These are phyloP conservation scores for Cytospora mali DNA, from an alignment of 2,329 filamentous ascomycete species.

Conservation along the genomic window DNA sequence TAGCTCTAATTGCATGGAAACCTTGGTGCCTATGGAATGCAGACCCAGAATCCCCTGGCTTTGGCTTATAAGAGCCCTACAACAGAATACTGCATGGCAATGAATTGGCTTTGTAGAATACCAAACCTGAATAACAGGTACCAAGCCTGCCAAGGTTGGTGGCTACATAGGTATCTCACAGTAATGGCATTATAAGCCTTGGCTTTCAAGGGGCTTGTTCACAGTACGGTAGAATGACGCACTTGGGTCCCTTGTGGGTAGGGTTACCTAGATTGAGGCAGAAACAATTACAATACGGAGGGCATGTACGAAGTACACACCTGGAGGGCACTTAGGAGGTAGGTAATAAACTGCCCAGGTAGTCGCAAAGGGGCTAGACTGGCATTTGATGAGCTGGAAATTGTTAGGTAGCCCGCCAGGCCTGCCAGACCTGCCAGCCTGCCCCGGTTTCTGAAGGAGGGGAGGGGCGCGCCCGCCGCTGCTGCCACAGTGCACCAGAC, in stretches of 20 bases:
- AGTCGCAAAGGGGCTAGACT: constrained; percentile 4
- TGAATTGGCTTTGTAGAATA: no score
- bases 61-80: not conserved
- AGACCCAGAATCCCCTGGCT: no score
- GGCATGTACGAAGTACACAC: not conserved
- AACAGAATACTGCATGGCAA: not conserved
- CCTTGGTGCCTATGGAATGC: not conserved
- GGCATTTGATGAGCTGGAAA: not conserved
- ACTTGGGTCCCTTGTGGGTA: not conserved
- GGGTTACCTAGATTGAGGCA: not conserved
- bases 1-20: not conserved
- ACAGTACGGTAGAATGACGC: not conserved
- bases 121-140: not conserved
- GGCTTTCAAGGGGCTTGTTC: not conserved
- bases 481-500: constrained; percentile 21
- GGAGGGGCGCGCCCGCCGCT: constrained; percentile 18
- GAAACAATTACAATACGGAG: not conserved
- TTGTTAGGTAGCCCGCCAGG: not conserved
- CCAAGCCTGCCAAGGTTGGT: no score
- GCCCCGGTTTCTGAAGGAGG: constrained; percentile 20
- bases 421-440: constrained; percentile 8
- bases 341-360: no score
- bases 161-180: no score
- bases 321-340: no score
- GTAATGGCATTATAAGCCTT: not conserved